Evolutionary conservation across 192 early-diverging fungal species (phyloP), one percentile per base, ranked within the genome.

Genomic region (Spizellomyces sp.): DNA sequence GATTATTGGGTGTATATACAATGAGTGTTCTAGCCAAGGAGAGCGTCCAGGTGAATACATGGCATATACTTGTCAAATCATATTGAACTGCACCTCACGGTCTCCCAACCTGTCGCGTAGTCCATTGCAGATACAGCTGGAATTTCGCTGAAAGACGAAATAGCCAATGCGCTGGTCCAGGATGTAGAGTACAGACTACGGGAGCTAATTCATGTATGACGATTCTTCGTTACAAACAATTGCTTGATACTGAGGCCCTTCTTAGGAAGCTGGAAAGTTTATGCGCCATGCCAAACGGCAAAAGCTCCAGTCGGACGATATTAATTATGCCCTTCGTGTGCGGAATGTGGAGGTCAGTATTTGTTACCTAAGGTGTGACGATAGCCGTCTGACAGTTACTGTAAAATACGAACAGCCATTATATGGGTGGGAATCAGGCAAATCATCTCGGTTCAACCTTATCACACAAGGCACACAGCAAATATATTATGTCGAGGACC

Each of bases 141-240:
- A 19, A 84, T 96, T 43, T 90, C 87, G 58, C 83, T 97, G 47
- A 95, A 94, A 75, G 95, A 97, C 58, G 90, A 91, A 45, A 93
- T 96, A 5, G 91, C 94, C 6, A 78, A 79, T 2, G 91, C 90
- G 5, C 75, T 99, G 66, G 85, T 93, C 6, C 90, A 94, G 59
- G 97, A 99, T 73, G 93, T 94, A 42, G 97, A 99, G 78, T 99
- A 97, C 79, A 84, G 97, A 45, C 71, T 99, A 61, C 89, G 96
- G 74, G 95, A 98, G 76, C 87, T 99, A 57, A 87, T 98, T 45
- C 81, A 89, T 78, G 90, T 91, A 74, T 60, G 63, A 58, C 42
- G 42, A 17, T 48, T 21, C 45, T 27, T 15, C 54, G 5, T n/a
- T 19, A 2, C 52, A 7, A 56, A 56, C n/a, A 22, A 4, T 22